Evolutionary conservation across 2,329 filamentous ascomycete genomes (phyloP), one percentile per base, ranked within the genome.

Genomic region (Ceratocystis albifundus): DNA sequence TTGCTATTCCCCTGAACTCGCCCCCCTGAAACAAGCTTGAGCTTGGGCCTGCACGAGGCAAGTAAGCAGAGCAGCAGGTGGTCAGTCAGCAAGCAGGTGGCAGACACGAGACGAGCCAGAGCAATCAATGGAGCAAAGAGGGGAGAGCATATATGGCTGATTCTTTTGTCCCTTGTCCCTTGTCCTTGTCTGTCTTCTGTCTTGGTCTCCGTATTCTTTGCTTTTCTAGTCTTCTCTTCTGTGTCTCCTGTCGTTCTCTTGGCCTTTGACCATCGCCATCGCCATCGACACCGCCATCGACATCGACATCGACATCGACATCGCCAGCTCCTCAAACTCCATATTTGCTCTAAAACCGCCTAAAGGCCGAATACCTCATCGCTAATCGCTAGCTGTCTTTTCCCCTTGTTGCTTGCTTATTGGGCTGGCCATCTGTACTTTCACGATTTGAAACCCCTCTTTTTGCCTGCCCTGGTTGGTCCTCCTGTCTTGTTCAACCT

Each of bases 351-450:
- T 4, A 41, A 41, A 41, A 41, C 36, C 15, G 36, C 10, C 36
- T 4, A 12, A 41, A 10, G 8, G 36, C 36, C 10, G 10, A 41
- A 41, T 15, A 41, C 36, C 36, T 10, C 4, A 41, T 61, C 17
- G n/a, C n/a, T 61, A n/a, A 41, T 61, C 17, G n/a, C n/a, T 61
- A n/a, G 57, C 59, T 17, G 59, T n/a, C 32, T 63, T 63, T 63
- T 32, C 17, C 4, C 12, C 22, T 59, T 15, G 17, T 55, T 55
- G 22, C 48, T 55, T 55, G 22, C 48, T 55, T 59, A n/a, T 59
- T 36, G 30, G 55, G 8, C 10, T 36, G 28, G 55, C 17, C n/a
- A 30, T 59, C 55, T 59, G 30, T 6, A 59, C 55, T 30, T 36
- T n/a, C 12, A 59, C 17, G 22, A 53, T 22, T 25, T 5, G 46